Evolutionary conservation across 1,284 basidiomycete genomes (phyloP), one percentile per base, ranked within the genome.

Genomic region (Melampsora abietis-canadensis): DNA sequence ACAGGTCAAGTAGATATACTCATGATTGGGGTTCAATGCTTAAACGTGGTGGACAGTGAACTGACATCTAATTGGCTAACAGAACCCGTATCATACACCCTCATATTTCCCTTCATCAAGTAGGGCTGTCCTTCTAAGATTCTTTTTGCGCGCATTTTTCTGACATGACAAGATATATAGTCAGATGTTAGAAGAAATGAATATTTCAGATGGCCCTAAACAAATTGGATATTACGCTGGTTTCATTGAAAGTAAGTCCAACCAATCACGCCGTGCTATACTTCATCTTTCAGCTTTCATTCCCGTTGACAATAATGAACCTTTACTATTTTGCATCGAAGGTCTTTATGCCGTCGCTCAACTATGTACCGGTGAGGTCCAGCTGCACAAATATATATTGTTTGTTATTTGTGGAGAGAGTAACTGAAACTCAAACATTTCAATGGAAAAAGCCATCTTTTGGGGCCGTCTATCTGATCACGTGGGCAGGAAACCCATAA

Each of bases 401-500:
- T 40, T 14, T 40, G 40, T 40, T 14, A 14, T 40, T 40, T 10
- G 2, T 14, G 40, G 14, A 10, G 14, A 10, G 40, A 40, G 30
- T 31, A 24, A 2, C 37, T 44, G 30, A 40, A 5, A 19, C 27
- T 34, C 27, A 14, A 40, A 40, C 12, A 8, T 40, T 14, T 40
- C 40, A 40, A 40, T 40, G 40, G 14, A 62, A 8, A 21, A 19
- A 76, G 80, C 77, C 15, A 48, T 78, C 24, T 75, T 74, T 40
- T 78, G 78, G 78, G 78, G 78, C 40, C 54, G 77, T 34, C 64
- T 74, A 30, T 77, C 76, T 12, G 78, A 37, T 37, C 34, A 37
- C 7, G 34, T 37, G 34, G 34, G 34, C 10, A 37, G 34, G 34
- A 77, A 78, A 64, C 77, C 77, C 1, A 72, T 78, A 7, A 61